Evolutionary conservation across 768 basidiomycete species (phyloP).

Genomic region (Trametes cubensis): DNA sequence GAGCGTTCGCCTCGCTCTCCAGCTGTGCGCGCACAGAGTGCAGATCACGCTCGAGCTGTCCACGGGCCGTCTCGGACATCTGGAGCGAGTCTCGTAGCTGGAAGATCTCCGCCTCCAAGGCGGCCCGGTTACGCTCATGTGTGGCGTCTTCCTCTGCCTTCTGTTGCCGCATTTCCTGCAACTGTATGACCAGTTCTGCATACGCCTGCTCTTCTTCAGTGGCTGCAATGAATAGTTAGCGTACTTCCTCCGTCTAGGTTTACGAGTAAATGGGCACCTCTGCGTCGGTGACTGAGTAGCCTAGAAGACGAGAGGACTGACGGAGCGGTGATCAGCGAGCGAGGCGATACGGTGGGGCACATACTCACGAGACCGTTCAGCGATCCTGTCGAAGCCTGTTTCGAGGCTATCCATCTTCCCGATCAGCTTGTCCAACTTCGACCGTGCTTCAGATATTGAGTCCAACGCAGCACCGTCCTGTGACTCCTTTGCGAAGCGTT

Average conservation of each 20-base stretch:
- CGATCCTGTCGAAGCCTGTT: slow-evolving; percentile 81
- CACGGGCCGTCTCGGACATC: slow-evolving; percentile 46
- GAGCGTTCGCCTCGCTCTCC: slow-evolving; percentile 63
- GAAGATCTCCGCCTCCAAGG: slow-evolving; percentile 58
- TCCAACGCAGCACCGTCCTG: slow-evolving; percentile 49
- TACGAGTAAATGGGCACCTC: slow-evolving; percentile 53
- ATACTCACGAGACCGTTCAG: slow-evolving; percentile 75
- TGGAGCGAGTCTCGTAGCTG: slow-evolving; percentile 51
- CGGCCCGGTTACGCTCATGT: slow-evolving; percentile 60
- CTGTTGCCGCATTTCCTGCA: slow-evolving; percentile 60
- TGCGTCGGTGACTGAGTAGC: slow-evolving; percentile 65
- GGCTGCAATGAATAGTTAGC: slow-evolving; percentile 42
- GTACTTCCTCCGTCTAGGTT: slow-evolving; percentile 7
- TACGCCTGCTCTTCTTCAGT: slow-evolving; percentile 76
- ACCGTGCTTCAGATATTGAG: slow-evolving; percentile 65
- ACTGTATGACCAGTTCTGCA: slow-evolving; percentile 70
- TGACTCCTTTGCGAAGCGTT: slow-evolving; percentile 52
- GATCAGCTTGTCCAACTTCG: slow-evolving; percentile 67
- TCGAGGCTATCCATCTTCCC: slow-evolving; percentile 80
- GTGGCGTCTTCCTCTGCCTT: slow-evolving; percentile 57
- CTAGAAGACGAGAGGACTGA: slow-evolving; percentile 79
- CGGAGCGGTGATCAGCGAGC: slow-evolving; percentile 11
- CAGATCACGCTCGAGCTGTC: slow-evolving; percentile 65
- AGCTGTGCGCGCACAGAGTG: slow-evolving; percentile 62
- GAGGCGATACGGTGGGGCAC: slow-evolving; percentile 1